Evolutionary conservation across 768 basidiomycete species (phyloP), one percentile per base, ranked within the genome.

Genomic region (Rhizopogon sp.): DNA sequence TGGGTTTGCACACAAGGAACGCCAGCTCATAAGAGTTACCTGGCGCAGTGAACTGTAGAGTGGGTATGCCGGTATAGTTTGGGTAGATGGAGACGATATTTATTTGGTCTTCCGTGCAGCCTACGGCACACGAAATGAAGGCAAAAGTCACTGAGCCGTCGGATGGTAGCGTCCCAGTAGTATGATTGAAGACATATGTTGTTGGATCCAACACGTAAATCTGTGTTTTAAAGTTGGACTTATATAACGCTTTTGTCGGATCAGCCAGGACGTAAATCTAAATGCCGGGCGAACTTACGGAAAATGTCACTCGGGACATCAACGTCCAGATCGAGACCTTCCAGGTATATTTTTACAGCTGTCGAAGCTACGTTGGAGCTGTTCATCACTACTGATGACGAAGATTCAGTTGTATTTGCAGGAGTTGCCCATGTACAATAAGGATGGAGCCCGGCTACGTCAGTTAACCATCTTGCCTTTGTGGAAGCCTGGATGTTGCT

Each of bases 381-480:
- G n/a, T 50, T 25, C 51, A 52, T 52, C 14, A 28, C 39, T 16
- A 3, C 25, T 6, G 35, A 11, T 25, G 40, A 52, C 29, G 51
- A 39, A 22, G 51, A 56, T 25, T 31, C 29, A 8, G 50, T 64
- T 39, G 57, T 55, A 39, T 66, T 64, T 17, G 40, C 29, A 17
- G 65, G 56, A 17, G 53, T 58, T n/a, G 58, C 55, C 62, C 62
- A 65, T 39, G 52, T 46, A 14, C 64, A 65, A 42, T 56, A 62
- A 1, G 64, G 63, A 44, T 60, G 56, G 29, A 67, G 35, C n/a
- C 51, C 56, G n/a, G 60, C 33, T 8, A 67, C 51, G 11, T 65
- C 64, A 7, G 64, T 62, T 47, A 65, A 50, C 60, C 63, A 65
- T 31, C 65, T 55, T 43, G 63, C 62, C 31, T 17, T 64, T 44